Conservation (phyloP, 2,329 filamentous ascomycete genomes). For the Albifimbria verrucaria region DNA sequence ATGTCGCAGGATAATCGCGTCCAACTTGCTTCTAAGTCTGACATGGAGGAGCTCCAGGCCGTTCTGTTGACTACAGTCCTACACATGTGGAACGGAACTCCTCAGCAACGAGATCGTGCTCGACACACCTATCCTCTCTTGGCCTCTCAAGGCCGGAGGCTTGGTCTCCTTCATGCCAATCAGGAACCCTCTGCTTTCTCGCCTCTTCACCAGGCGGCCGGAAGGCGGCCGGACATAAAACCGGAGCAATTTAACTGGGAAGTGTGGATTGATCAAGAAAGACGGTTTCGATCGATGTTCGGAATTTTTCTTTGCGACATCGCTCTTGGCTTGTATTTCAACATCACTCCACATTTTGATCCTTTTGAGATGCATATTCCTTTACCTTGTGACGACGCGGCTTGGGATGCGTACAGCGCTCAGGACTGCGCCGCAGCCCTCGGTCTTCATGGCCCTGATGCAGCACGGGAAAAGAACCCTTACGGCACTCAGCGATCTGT, state of each 20-base stretch:
- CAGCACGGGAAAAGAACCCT: slow-evolving; percentile 53
- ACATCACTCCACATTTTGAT: slow-evolving; percentile 61
- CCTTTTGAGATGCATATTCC: slow-evolving; percentile 62
- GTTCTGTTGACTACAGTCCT: slow-evolving; percentile 60
- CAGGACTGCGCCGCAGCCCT: slow-evolving; percentile 63
- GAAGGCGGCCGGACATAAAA: slow-evolving; percentile 43
- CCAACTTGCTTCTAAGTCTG: slow-evolving; percentile 28
- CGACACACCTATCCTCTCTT: slow-evolving; percentile 56
- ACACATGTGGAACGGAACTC: slow-evolving; percentile 68
- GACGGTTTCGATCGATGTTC: slow-evolving; percentile 62
- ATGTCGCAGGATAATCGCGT: slow-evolving; percentile 13
- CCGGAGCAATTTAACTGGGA: slow-evolving; percentile 60
- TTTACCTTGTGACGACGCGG: slow-evolving; percentile 69
- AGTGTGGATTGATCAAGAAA: slow-evolving; percentile 69
- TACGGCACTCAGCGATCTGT: slow-evolving; percentile 61
- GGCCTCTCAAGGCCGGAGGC: slow-evolving; percentile 53
- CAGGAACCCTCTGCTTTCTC: slow-evolving; percentile 50
- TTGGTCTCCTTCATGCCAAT: slow-evolving; percentile 53
- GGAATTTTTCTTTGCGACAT: slow-evolving; percentile 62
- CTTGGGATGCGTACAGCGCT: slow-evolving; percentile 63
- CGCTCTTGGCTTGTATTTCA: slow-evolving; percentile 69
- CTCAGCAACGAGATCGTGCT: slow-evolving; percentile 61
- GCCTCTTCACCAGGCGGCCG: slow-evolving; percentile 55
- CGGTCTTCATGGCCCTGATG: slow-evolving; percentile 56
- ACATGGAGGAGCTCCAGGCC: slow-evolving; percentile 66